phyloP scores from a whole-genome alignment of 306 rosid species.

The Quercus robur region DNA sequence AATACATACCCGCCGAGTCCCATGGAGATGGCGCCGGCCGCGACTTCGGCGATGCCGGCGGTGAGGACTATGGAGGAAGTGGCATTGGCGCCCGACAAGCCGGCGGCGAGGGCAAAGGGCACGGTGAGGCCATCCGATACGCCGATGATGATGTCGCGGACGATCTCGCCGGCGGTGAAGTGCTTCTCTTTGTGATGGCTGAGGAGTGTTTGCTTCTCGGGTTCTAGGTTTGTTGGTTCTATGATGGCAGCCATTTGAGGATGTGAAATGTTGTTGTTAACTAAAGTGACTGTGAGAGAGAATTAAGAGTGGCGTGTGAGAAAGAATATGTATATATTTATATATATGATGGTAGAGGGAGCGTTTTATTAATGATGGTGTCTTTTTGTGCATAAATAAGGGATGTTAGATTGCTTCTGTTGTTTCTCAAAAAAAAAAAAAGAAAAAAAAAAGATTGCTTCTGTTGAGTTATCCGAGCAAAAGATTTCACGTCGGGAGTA shows the following conservation, averaged over 20 bases:
- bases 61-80: slow-evolving; percentile 64
- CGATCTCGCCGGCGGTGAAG: slow-evolving; percentile 64
- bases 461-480: no score
- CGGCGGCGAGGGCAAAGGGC: slow-evolving; percentile 72
- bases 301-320: background rate
- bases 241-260: slow-evolving; percentile 23
- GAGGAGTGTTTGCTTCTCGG: slow-evolving; percentile 52
- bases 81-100: slow-evolving; percentile 67
- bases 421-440: no score
- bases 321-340: background rate
- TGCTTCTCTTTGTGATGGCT: slow-evolving; percentile 52
- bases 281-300: background rate
- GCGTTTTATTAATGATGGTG: no score
- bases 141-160: slow-evolving; percentile 69
- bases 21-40: slow-evolving; percentile 77
- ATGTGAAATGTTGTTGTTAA: background rate
- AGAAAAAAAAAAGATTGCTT: no score
- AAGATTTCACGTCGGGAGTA: no score
- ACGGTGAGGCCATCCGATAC: slow-evolving; percentile 77
- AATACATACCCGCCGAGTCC: slow-evolving; percentile 72
- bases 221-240: slow-evolving; percentile 9
- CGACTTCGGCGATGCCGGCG: slow-evolving; percentile 74
- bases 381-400: no score
- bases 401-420: no score
- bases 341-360: background rate